Conservation (phyloP, 345 rosid genomes). For the Excoecaria cochinchinensis region DNA sequence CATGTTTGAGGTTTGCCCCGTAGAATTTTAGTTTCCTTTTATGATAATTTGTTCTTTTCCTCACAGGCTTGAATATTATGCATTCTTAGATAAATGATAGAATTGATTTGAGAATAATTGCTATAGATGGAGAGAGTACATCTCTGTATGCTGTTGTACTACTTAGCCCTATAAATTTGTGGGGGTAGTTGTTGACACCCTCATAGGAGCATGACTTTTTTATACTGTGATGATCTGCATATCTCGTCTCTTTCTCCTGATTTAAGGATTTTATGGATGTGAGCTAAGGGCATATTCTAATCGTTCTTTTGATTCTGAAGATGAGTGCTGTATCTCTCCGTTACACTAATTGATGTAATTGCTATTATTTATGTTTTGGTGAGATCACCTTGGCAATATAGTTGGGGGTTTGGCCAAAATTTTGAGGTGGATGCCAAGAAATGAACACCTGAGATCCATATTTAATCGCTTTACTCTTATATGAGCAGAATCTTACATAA, state of each 20-base stretch:
- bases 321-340: neutral
- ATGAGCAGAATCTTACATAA: neutral
- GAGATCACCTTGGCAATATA: neutral
- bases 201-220: neutral
- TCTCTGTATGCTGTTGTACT: neutral
- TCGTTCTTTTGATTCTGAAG: neutral
- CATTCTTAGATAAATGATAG: neutral
- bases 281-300: neutral
- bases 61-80: neutral
- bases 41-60: neutral
- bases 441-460: neutral
- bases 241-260: neutral
- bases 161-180: neutral
- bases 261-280: neutral
- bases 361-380: neutral
- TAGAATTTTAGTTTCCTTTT: conserved; percentile 11
- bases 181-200: neutral
- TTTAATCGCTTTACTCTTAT: neutral
- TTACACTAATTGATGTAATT: neutral
- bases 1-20: conserved; percentile 90
- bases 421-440: neutral
- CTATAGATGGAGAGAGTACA: neutral
- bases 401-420: neutral
- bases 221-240: neutral
- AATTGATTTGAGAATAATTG: neutral